A percentile compares a stretch with the other conserved stretches of the same genome.
Conservation (phyloP, 2,329 filamentous ascomycete species). For the Dryadomyces quercivorus region DNA sequence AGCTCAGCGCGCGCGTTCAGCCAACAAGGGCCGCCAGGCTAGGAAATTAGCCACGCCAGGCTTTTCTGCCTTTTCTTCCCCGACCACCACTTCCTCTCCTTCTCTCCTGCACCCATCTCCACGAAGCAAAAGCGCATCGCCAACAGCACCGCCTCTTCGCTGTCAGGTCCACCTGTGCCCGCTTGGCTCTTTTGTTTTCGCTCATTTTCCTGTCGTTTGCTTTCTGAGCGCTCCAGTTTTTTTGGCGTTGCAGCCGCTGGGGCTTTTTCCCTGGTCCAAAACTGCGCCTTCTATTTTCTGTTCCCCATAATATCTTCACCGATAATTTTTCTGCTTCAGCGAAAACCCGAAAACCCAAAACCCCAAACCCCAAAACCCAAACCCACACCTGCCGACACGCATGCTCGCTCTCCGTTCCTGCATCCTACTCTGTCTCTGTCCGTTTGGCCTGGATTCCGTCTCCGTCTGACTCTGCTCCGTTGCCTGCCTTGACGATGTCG, state of each 20-base stretch:
- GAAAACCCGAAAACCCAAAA: neutral
- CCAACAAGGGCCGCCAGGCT: neutral
- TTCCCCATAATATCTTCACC: neutral
- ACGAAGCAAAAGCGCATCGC: no score
- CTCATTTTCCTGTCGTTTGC: neutral
- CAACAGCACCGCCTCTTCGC: no score
- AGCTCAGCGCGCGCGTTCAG: neutral
- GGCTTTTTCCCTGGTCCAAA: no score
- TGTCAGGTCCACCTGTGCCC: neutral
- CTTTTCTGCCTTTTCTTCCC: conserved; percentile 1
- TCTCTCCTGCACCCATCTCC: no score
- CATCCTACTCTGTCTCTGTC: neutral
- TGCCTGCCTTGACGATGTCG: conserved; percentile 7
- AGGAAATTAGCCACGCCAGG: neutral
- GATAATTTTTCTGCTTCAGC: neutral
- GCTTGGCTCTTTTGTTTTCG: neutral
- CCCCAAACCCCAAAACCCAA: no score
- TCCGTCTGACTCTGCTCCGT: neutral
- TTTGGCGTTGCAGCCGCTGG: neutral
- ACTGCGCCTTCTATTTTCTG: neutral
- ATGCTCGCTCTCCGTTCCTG: neutral
- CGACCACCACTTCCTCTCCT: no score
- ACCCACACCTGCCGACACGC: no score
- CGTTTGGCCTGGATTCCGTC: neutral
- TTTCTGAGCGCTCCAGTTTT: neutral